Conservation (phyloP, 768 basidiomycete genomes). For the Rhodotorula paludigena region DNA sequence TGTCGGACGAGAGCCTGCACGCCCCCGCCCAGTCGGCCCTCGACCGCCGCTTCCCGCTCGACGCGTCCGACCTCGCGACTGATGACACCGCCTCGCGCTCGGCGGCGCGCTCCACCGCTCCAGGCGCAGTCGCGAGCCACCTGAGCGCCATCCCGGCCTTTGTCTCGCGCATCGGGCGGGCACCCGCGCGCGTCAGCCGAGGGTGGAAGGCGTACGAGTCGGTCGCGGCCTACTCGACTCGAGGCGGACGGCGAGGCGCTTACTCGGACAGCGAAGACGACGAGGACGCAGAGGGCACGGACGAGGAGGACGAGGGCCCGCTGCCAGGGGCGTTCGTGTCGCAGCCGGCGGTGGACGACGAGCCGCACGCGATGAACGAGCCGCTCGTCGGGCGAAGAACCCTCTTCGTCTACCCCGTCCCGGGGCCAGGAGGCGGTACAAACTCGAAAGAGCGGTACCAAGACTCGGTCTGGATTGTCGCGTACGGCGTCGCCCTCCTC, state of each 20-base stretch:
- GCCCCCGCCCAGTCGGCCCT: neutral
- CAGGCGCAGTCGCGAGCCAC: neutral
- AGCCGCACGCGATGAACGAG: constrained; percentile 10
- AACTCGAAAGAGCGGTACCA: constrained; percentile 6
- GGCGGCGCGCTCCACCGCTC: neutral
- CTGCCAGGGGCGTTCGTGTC: constrained; percentile 27
- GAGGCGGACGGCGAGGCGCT: neutral
- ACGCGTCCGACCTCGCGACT: neutral
- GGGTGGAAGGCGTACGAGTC: constrained; percentile 35
- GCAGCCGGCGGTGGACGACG: neutral
- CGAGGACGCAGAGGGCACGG: too few species aligned
- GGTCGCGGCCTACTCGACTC: neutral
- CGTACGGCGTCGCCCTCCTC: constrained; percentile 19
- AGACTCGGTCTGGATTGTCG: constrained; percentile 29
- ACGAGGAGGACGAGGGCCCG: constrained; percentile 18
- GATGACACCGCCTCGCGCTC: neutral
- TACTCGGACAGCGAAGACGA: constrained; percentile 9
- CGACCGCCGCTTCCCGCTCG: constrained; percentile 7
- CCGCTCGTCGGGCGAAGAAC: constrained; percentile 13
- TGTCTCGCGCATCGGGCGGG: constrained; percentile 7
- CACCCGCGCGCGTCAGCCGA: neutral
- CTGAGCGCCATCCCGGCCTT: constrained; percentile 16
- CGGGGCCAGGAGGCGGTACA: neutral
- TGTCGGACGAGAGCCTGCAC: neutral
- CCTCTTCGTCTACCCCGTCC: constrained; percentile 28